phyloP scores from a whole-genome alignment of 1,284 basidiomycete genomes.

The Sporisorium iseilematis-ciliati region DNA sequence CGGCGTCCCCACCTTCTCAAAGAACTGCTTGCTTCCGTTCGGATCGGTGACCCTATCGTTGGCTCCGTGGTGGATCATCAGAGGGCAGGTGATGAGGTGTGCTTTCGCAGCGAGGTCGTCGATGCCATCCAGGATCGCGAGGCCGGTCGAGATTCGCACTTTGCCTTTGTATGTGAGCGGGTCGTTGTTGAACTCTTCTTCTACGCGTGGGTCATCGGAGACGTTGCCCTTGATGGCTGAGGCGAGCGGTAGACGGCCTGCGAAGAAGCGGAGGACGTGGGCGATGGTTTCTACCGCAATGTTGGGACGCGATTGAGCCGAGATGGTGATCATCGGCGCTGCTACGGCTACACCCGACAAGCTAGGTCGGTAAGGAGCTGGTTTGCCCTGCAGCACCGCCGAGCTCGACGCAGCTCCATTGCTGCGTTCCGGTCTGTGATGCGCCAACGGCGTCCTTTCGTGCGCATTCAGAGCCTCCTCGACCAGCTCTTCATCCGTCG shows the following conservation, averaged over 20 bases:
- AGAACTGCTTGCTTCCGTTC: constrained; percentile 71
- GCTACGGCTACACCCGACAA: constrained; percentile 70
- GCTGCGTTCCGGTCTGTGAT: constrained; percentile 18
- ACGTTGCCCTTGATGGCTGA: constrained; percentile 72
- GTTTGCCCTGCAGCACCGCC: constrained; percentile 21
- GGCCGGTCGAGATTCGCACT: constrained; percentile 72
- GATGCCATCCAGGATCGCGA: constrained; percentile 72
- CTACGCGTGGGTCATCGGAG: constrained; percentile 73
- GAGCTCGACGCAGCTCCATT: constrained; percentile 12
- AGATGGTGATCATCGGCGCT: constrained; percentile 72
- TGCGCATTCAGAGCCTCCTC: constrained; percentile 41
- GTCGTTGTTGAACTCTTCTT: constrained; percentile 65
- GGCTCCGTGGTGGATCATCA: constrained; percentile 72
- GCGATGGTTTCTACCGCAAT: constrained; percentile 70
- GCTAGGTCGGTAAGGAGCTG: constrained; percentile 42
- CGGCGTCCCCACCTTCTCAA: constrained; percentile 67
- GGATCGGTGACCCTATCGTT: constrained; percentile 72
- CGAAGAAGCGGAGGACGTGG: constrained; percentile 69
- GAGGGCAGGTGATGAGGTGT: constrained; percentile 68
- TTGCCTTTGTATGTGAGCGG: constrained; percentile 72
- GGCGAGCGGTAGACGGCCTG: constrained; percentile 71
- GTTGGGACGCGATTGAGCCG: constrained; percentile 69
- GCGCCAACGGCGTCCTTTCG: constrained; percentile 23
- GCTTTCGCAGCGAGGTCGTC: constrained; percentile 68
- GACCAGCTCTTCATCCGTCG: constrained; percentile 24